These are phyloP conservation scores for Mycena vitilis DNA, from an alignment of 768 basidiomycete species.

Conservation along the genomic window DNA sequence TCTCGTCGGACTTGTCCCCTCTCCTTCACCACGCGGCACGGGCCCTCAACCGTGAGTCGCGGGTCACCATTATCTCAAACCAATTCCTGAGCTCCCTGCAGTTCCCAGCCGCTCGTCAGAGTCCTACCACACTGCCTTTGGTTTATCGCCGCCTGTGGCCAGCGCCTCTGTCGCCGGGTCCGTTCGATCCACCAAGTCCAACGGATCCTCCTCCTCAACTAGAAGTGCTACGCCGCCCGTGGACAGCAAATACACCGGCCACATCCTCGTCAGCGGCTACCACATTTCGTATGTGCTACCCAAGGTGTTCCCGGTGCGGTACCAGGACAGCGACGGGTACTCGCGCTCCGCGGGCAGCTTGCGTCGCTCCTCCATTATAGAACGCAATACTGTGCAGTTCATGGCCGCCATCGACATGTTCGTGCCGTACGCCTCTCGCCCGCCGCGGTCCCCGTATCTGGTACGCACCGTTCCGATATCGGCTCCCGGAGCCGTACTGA, in stretches of 20 bases:
- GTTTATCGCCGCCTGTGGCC: slow-evolving; percentile 50
- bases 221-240: slow-evolving; percentile 55
- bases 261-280: slow-evolving; percentile 82
- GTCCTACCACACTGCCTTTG: slow-evolving; percentile 70
- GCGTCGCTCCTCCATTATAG: slow-evolving; percentile 68
- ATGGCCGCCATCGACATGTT: slow-evolving; percentile 86
- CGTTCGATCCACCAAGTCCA: slow-evolving; percentile 52
- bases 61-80: neutral
- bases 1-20: slow-evolving; percentile 71
- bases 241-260: slow-evolving; percentile 77
- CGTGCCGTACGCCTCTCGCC: slow-evolving; percentile 74
- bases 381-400: slow-evolving; percentile 73
- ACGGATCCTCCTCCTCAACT: slow-evolving; percentile 42
- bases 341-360: slow-evolving; percentile 46
- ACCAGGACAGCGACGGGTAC: slow-evolving; percentile 45
- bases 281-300: slow-evolving; percentile 82
- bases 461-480: slow-evolving; percentile 51
- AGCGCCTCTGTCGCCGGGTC: slow-evolving; percentile 44
- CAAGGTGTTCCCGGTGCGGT: slow-evolving; percentile 63
- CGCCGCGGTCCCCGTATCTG: slow-evolving; percentile 80
- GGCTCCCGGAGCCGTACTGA: slow-evolving; percentile 9
- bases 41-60: slow-evolving; percentile 60
- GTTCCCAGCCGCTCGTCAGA: slow-evolving; percentile 70
- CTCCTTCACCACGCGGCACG: slow-evolving; percentile 76
- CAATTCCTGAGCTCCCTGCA: slow-evolving; percentile 11